Evolutionary conservation across 2,329 filamentous ascomycete genomes (phyloP).

Genomic region (Fusarium sambucinum): DNA sequence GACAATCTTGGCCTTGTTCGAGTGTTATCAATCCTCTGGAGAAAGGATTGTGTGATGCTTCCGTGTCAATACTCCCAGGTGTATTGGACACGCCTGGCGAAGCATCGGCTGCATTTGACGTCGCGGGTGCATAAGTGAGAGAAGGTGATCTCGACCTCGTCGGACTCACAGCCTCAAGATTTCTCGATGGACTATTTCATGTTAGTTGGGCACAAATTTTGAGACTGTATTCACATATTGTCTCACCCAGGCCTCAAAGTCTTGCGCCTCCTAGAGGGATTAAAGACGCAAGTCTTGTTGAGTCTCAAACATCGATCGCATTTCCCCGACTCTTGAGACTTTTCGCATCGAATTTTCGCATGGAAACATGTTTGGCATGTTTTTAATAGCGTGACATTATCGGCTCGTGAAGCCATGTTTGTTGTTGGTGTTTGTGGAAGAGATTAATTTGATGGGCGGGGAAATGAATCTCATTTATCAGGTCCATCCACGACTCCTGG

Average conservation of each 20-base stretch:
- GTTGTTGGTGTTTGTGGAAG: background rate
- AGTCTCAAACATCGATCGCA: slow-evolving; percentile 53
- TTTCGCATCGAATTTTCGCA: slow-evolving; percentile 53
- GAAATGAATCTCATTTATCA: slow-evolving; percentile 18
- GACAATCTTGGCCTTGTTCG: slow-evolving; percentile 45
- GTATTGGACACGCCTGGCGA: slow-evolving; percentile 11
- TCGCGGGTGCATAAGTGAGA: slow-evolving; percentile 13
- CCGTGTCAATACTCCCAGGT: slow-evolving; percentile 29
- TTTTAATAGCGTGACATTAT: slow-evolving; percentile 41
- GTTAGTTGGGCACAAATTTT: background rate
- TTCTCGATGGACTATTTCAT: slow-evolving; percentile 21
- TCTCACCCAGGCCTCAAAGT: slow-evolving; percentile 36
- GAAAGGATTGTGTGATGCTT: slow-evolving; percentile 44
- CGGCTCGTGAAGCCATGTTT: slow-evolving; percentile 28
- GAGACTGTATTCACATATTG: background rate
- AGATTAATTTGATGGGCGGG: slow-evolving; percentile 15
- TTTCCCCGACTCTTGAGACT: slow-evolving; percentile 50
- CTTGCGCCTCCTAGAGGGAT: slow-evolving; percentile 48
- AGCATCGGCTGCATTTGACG: slow-evolving; percentile 14
- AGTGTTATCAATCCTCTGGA: slow-evolving; percentile 35
- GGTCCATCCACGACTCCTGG: slow-evolving; percentile 3
- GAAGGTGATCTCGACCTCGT: slow-evolving; percentile 35
- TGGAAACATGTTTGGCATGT: slow-evolving; percentile 54
- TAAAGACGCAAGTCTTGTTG: slow-evolving; percentile 51
- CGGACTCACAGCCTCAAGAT: slow-evolving; percentile 24